A percentile compares a stretch with the other conserved stretches of the same genome.
phyloP scores from a whole-genome alignment of 2,329 filamentous ascomycete genomes.

The Madurella mycetomatis region DNA sequence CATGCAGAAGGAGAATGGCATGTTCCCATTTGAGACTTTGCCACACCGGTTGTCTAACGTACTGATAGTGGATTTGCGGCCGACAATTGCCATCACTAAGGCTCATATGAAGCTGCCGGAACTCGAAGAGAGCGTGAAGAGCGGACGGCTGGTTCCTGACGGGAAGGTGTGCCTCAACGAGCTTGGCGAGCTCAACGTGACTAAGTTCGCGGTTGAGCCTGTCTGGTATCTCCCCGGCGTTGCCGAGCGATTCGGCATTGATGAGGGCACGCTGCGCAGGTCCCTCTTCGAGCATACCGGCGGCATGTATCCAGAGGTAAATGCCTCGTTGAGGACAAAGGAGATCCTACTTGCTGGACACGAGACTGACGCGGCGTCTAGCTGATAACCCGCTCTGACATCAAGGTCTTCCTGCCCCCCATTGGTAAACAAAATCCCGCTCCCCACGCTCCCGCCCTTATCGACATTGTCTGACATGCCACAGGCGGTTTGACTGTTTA shows the following conservation, averaged over 20 bases:
- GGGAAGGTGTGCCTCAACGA: slow-evolving; percentile 87
- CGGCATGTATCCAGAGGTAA: slow-evolving; percentile 83
- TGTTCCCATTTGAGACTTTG: slow-evolving; percentile 14
- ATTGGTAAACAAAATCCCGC: slow-evolving; percentile 55
- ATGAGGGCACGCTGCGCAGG: slow-evolving; percentile 80
- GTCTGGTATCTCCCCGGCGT: slow-evolving; percentile 86
- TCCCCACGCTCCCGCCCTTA: not conserved
- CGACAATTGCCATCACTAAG: slow-evolving; percentile 86
- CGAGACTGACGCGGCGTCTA: slow-evolving; percentile 28
- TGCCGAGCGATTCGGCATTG: slow-evolving; percentile 89
- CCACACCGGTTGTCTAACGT: slow-evolving; percentile 12
- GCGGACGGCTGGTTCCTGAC: slow-evolving; percentile 71
- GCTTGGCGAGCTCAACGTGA: slow-evolving; percentile 84
- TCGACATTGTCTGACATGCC: slow-evolving; percentile 11
- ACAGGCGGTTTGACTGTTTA: slow-evolving; percentile 85
- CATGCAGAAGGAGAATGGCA: slow-evolving; percentile 69
- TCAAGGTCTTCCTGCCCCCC: slow-evolving; percentile 92
- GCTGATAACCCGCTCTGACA: slow-evolving; percentile 87
- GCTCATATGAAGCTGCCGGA: slow-evolving; percentile 97
- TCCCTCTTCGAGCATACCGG: slow-evolving; percentile 93
- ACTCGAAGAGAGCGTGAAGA: slow-evolving; percentile 79
- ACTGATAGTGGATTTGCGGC: slow-evolving; percentile 68
- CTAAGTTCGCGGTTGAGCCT: slow-evolving; percentile 94
- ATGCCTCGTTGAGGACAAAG: not conserved
- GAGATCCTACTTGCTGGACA: not conserved